Evolutionary conservation across 441 rosid genomes (phyloP).

Genomic region (Pelargonium myrrhifolium): DNA sequence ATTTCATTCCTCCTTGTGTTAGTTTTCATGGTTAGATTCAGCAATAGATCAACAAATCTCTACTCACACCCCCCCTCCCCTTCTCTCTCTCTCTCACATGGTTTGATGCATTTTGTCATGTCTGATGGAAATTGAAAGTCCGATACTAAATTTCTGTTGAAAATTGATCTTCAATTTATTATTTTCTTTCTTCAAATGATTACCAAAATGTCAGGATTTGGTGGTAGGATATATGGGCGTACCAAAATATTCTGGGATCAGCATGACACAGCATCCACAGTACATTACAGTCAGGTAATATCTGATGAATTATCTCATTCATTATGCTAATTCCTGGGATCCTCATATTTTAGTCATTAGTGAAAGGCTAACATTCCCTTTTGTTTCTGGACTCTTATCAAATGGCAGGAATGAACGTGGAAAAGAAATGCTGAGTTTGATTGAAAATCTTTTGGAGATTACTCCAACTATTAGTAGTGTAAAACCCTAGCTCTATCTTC

Average conservation of each 20-base stretch:
- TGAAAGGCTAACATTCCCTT: not conserved
- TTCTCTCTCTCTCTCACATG: too few relatives aligned
- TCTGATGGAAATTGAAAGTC: too few relatives aligned
- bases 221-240: constrained; percentile 98
- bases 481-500: constrained; percentile 26
- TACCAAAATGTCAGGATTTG: constrained; percentile 49
- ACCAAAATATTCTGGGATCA: constrained; percentile 75
- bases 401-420: constrained; percentile 73
- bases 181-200: not conserved
- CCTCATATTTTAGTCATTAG: not conserved
- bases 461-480: constrained; percentile 75
- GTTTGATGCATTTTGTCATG: too few relatives aligned
- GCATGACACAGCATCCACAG: constrained; percentile 94
- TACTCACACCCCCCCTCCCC: too few relatives aligned
- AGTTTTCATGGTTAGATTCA: too few relatives aligned
- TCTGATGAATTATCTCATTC: not conserved
- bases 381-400: not conserved
- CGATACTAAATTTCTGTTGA: too few relatives aligned
- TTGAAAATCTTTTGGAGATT: constrained; percentile 66
- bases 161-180: not conserved
- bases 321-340: not conserved
- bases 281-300: constrained; percentile 77
- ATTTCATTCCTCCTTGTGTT: too few relatives aligned
- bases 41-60: too few relatives aligned
- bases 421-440: constrained; percentile 77